Base-by-base conservation (phyloP, 306 rosid genomes). In the Clitoria ternatea region DNA sequence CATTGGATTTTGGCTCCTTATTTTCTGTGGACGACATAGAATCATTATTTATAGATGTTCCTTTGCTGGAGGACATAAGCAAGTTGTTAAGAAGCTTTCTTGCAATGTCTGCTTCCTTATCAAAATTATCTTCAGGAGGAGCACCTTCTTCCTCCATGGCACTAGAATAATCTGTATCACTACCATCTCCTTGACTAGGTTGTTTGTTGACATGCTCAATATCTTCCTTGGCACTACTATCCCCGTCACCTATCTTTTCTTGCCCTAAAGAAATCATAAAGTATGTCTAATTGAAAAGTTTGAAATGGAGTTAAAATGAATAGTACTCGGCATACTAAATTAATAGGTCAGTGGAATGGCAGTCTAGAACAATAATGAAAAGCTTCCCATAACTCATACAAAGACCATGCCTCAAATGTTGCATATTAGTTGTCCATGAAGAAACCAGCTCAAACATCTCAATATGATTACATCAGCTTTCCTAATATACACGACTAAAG, bases 21-120 rank as follows among this genome's bases (percentile, higher is more conserved):
- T 77, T 79, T 74, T 69, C 75, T 44, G 81, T 55, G 36, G 82
- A 75, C 75, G 65, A 26, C 42, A 30, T 19, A 6, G 74, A 69
- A 67, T 72, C 80, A 13, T 80, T 88, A 82, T 63, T 77, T 29
- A 18, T 37, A 27, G 85, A 70, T 59, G 75, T 57, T 69, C 55
- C 95, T 70, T 72, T 83, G 44, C 67, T 37, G 55, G 92, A 87
- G 61, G 90, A 77, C 32, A 81, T 6, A 30, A 91, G 83, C 76
- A 94, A 79, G 77, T 77, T 89, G 35, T 81, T 75, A 2, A 94
- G 81, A 81, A 94, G 87, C 87, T 84, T 94, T 72, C 88, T 89
- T 36, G 97, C 86, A 40, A 89, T 83, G 82, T 87, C 92, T 30
- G 86, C 91, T 87, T 94, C 99, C 85, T 79, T 72, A 11, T 87